These are phyloP conservation scores for Pseudogymnoascus sp. DNA, from an alignment of 2,329 filamentous ascomycete species.

Conservation along the genomic window DNA sequence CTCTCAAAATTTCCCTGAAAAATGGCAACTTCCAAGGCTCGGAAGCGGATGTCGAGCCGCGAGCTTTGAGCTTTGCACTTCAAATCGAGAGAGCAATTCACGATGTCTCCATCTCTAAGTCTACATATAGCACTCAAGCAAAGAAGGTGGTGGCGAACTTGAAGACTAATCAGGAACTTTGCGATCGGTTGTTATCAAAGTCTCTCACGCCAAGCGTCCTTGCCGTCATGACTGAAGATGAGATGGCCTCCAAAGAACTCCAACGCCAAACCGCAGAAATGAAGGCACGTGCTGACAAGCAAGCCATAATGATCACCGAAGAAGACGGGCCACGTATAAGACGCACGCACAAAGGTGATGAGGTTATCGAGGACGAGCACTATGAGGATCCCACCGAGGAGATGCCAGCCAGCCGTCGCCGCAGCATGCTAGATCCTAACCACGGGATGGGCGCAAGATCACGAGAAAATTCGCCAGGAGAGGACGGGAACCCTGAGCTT, in stretches of 20 bases:
- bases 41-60: conserved; percentile 54
- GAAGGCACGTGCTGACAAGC: conserved; percentile 71
- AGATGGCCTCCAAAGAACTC: conserved; percentile 86
- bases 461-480: conserved; percentile 31
- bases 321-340: conserved; percentile 71
- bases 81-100: conserved; percentile 70
- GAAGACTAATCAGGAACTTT: conserved; percentile 77
- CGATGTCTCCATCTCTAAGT: conserved; percentile 46
- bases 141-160: conserved; percentile 77
- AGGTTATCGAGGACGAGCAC: conserved; percentile 72
- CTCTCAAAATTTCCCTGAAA: conserved; percentile 62
- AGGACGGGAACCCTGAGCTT: conserved; percentile 19
- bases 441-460: conserved; percentile 28
- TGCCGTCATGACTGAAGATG: conserved; percentile 80
- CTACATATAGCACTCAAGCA: conserved; percentile 55
- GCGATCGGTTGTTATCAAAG: conserved; percentile 66
- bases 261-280: conserved; percentile 70
- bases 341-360: conserved; percentile 91
- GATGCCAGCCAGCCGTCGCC: conserved; percentile 29
- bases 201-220: conserved; percentile 67
- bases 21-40: conserved; percentile 55
- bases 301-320: conserved; percentile 73
- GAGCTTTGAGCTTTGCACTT: conserved; percentile 65
- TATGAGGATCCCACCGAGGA: conserved; percentile 33
- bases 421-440: conserved; percentile 33